phyloP scores from a whole-genome alignment of 2,329 filamentous ascomycete species.

The Gaeumannomyces tritici region DNA sequence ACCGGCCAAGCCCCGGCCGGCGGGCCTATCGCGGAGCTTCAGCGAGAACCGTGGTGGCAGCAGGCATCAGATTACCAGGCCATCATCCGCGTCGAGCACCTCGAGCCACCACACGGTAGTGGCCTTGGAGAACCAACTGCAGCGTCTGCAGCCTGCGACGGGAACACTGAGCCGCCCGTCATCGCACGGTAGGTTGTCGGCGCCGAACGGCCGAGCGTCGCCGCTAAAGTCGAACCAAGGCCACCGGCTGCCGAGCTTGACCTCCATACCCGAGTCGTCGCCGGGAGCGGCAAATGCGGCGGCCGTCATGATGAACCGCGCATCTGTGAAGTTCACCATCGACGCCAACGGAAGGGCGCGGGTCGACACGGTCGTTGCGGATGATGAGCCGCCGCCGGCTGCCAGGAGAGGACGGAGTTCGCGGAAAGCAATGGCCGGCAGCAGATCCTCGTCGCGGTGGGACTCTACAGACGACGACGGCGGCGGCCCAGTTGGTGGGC shows the following conservation, averaged over 20 bases:
- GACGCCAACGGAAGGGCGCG: constrained; percentile 51
- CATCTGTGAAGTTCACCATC: constrained; percentile 53
- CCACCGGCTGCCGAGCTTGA: constrained; percentile 39
- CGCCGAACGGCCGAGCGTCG: constrained; percentile 35
- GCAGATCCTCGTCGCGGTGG: constrained; percentile 15
- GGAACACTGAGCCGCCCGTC: constrained; percentile 20
- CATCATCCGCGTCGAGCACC: constrained; percentile 13
- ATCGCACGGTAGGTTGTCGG: constrained; percentile 22
- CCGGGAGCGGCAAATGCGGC: constrained; percentile 8
- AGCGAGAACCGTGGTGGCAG: constrained; percentile 45
- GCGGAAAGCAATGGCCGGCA: background rate
- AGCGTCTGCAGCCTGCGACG: constrained; percentile 3
- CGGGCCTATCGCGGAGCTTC: constrained; percentile 42
- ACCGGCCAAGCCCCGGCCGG: constrained; percentile 23
- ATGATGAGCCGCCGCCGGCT: constrained; percentile 15
- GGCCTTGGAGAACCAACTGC: background rate
- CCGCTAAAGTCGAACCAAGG: constrained; percentile 41
- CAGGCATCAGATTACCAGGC: constrained; percentile 30
- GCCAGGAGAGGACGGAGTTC: constrained; percentile 7
- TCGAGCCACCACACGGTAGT: background rate
- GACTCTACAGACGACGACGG: constrained; percentile 37
- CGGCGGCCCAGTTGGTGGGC: constrained; percentile 32
- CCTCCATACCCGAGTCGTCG: constrained; percentile 45
- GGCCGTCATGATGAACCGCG: constrained; percentile 28
- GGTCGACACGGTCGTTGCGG: constrained; percentile 37